Base-by-base conservation (phyloP, 2,329 filamentous ascomycete genomes). In the Seiridium cupressi region DNA sequence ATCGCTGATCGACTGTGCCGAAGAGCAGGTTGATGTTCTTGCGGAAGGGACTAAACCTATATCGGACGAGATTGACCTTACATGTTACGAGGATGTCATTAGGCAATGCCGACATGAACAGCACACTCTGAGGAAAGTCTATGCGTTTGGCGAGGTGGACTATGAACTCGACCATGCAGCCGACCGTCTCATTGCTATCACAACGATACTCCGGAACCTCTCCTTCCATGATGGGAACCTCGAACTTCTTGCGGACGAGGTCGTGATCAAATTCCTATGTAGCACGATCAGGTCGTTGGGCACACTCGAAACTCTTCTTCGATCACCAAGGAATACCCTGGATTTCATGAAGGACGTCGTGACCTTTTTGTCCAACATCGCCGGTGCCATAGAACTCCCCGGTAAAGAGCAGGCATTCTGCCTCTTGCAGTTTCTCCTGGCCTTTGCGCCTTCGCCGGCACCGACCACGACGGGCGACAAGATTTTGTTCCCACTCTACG, bases 291-390 rank as follows among this genome's bases (percentile, higher is more conserved):
- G 93, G 61, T 91, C 95, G 65, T 82, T 98, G 11, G 95, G 94
- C 36, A 97, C 93, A 3, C 89, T 93, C 11, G 92, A 92, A 66
- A 91, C 94, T 83, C 83, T 98, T 36, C 78, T 98, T 47, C 87
- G 92, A 44, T 92, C 88, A 3, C 85, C 95, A 65, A 82, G 85
- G 69, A 97, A 97, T 74, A 95, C 91, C 0, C 80, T 97, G 65
- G 95, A 99, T 74, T 94, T 98, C 69, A 96, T 97, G 91, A 99
- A 99, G 76, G 95, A 99, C 73, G 81, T 93, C 36, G 86, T 98
- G 60, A 89, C 92, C 13, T 87, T 96, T 65, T 81, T 99, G 58
- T 97, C 94, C 60, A 98, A 99, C 73, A 86, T 96, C 53, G 88
- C 93, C 6, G 87, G 91, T 51, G 85, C 86, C 8, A 84, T 98